These are phyloP conservation scores for Acephala macrosclerotiorum DNA, from an alignment of 2,329 filamentous ascomycete species.

Conservation along the genomic window DNA sequence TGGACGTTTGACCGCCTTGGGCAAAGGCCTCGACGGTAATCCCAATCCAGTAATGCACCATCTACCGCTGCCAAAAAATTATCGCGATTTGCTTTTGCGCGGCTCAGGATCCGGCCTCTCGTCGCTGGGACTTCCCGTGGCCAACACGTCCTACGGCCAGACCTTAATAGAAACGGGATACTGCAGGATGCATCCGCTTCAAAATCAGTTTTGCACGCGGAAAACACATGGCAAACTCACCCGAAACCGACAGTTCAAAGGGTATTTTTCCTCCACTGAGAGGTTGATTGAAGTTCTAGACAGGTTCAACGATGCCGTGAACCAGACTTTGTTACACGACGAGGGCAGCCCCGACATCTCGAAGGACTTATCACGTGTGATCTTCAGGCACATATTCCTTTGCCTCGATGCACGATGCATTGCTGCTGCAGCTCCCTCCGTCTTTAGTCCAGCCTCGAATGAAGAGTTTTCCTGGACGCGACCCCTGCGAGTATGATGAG, in stretches of 20 bases:
- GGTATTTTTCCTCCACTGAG: not conserved
- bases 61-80: not conserved
- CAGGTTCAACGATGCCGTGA: not conserved
- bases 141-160: not conserved
- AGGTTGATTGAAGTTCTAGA: not conserved
- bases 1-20: not conserved
- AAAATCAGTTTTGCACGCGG: conserved; percentile 9
- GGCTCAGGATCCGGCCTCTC: conserved; percentile 3
- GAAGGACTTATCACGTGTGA: not conserved
- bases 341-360: conserved; percentile 2
- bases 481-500: not conserved
- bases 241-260: not conserved
- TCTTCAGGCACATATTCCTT: conserved; percentile 14
- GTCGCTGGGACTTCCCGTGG: not conserved
- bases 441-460: not conserved
- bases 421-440: not conserved
- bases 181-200: conserved; percentile 15
- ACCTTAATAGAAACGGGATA: conserved; percentile 2
- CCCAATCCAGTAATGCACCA: conserved; percentile 1
- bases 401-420: conserved; percentile 2
- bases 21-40: not conserved
- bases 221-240: conserved; percentile 11
- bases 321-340: conserved; percentile 5
- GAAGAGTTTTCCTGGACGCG: not conserved
- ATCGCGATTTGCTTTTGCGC: not conserved